A percentile compares a stretch with the other conserved stretches of the same genome.
These are phyloP conservation scores for Chalara sp. DNA, from an alignment of 2,329 filamentous ascomycete species.

Conservation along the genomic window DNA sequence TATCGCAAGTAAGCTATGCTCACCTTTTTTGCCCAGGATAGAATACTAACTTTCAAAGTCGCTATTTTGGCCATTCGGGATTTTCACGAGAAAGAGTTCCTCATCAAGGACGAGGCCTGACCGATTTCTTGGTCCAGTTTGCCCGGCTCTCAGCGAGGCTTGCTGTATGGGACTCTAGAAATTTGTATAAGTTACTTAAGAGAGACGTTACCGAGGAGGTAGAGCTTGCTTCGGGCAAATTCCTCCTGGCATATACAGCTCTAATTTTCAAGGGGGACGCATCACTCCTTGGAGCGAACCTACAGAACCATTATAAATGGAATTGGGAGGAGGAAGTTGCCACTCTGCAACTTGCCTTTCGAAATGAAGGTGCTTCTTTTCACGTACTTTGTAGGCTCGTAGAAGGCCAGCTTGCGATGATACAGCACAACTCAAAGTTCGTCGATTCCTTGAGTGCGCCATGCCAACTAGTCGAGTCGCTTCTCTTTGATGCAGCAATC, in stretches of 20 bases:
- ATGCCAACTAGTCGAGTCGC: slow-evolving; percentile 16
- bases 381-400: slow-evolving; percentile 36
- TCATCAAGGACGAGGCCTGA: slow-evolving; percentile 9
- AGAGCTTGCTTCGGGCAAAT: slow-evolving; percentile 37
- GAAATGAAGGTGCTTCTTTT: slow-evolving; percentile 35
- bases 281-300: slow-evolving; percentile 26
- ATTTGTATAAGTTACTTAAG: neutral
- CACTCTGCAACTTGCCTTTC: slow-evolving; percentile 19
- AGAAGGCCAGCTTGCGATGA: slow-evolving; percentile 31
- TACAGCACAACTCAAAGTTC: slow-evolving; percentile 41
- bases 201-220: slow-evolving; percentile 26
- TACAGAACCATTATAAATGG: slow-evolving; percentile 35
- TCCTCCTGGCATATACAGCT: slow-evolving; percentile 37
- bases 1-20: slow-evolving; percentile 33
- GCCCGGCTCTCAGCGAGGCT: slow-evolving; percentile 46
- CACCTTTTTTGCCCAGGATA: neutral
- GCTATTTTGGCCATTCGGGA: slow-evolving; percentile 21
- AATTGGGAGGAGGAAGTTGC: slow-evolving; percentile 24
- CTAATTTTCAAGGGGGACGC: slow-evolving; percentile 31
- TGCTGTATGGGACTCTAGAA: slow-evolving; percentile 2
- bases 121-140: slow-evolving; percentile 25
- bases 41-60: slow-evolving; percentile 17
- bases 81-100: slow-evolving; percentile 17
- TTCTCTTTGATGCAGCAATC: slow-evolving; percentile 14
- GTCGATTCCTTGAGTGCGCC: slow-evolving; percentile 25